Base-by-base conservation (phyloP, 2,329 filamentous ascomycete genomes). In the Leptographium wingfieldii region DNA sequence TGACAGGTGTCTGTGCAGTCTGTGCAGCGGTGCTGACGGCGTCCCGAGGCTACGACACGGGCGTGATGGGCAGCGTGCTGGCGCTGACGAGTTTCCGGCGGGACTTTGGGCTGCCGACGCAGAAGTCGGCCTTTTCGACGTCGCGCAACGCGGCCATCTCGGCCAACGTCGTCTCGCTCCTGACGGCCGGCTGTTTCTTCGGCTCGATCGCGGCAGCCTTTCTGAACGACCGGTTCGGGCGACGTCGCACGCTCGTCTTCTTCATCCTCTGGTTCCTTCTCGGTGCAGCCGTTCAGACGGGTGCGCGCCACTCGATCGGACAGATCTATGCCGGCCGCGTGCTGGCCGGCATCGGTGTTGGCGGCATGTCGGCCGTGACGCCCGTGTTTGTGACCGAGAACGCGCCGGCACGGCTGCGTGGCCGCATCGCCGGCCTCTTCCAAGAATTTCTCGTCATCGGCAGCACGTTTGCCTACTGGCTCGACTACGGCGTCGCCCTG, bases 331-430 rank as follows among this genome's bases (percentile, higher is more conserved):
- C 68, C 12, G 73, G 69, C 16, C 70, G 74, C 16, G 70, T 71
- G 1, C 65, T 66, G 27, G 66, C 69, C 10, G 70, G 69, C 11
- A 60, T 71, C 19, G 69, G 73, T 27, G 68, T 74, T 5, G 73
- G 73, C 14, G 68, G 72, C 59, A 71, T 72, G 16, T 74, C 72
- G 3, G 72, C 73, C 56, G 69, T 76, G 55, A 73, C 76, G 46
- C 76, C 76, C 49, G 73, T 77, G 65, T 77, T 73, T 65, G 71
- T 68, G 38, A 70, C 71, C n/a, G 76, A 78, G 68, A 75, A 76
- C 73, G 70, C 74, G 0, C 77, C 77, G 27, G 77, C 77, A 61
- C 66, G 74, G 22, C 70, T 77, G 54, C 72, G 76, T 46, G 76
- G 74, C 12, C 68, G 68, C 43, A 68, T 78, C 6, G 74, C 72